Conservation (phyloP, 1,139 yeast species). For the Magnusiomyces clavatus region DNA sequence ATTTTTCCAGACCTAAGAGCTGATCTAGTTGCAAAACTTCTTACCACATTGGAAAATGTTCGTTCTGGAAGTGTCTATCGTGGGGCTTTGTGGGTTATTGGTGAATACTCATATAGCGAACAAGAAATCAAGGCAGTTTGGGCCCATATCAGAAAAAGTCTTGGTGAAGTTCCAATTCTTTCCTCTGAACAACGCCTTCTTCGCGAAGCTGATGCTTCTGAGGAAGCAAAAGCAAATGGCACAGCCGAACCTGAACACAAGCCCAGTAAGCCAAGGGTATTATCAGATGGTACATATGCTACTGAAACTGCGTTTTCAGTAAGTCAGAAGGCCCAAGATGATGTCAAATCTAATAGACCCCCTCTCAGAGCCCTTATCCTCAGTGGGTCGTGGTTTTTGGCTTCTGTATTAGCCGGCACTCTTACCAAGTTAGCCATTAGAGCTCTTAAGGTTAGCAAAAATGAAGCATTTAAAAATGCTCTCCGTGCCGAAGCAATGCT, state of each 20-base stretch:
- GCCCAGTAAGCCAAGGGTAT: slow-evolving; percentile 63
- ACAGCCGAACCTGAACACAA: slow-evolving; percentile 33
- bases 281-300: slow-evolving; percentile 98
- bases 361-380: slow-evolving; percentile 77
- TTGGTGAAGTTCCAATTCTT: slow-evolving; percentile 89
- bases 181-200: slow-evolving; percentile 54
- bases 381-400: slow-evolving; percentile 85
- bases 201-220: slow-evolving; percentile 33
- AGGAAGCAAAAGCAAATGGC: slow-evolving; percentile 23
- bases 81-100: slow-evolving; percentile 92
- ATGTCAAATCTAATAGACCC: slow-evolving; percentile 39
- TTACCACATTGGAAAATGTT: slow-evolving; percentile 54
- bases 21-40: slow-evolving; percentile 56
- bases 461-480: slow-evolving; percentile 56
- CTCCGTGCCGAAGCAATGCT: slow-evolving; percentile 92
- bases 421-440: slow-evolving; percentile 83
- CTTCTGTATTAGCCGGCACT: slow-evolving; percentile 81
- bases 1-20: slow-evolving; percentile 77
- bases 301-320: slow-evolving; percentile 78
- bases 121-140: slow-evolving; percentile 74
- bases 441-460: slow-evolving; percentile 52
- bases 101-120: slow-evolving; percentile 78
- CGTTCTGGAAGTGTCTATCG: slow-evolving; percentile 88
- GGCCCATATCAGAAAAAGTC: slow-evolving; percentile 72
- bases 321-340: slow-evolving; percentile 33